Conservation (phyloP, 441 rosid genomes). For the Erodium moschatum region DNA sequence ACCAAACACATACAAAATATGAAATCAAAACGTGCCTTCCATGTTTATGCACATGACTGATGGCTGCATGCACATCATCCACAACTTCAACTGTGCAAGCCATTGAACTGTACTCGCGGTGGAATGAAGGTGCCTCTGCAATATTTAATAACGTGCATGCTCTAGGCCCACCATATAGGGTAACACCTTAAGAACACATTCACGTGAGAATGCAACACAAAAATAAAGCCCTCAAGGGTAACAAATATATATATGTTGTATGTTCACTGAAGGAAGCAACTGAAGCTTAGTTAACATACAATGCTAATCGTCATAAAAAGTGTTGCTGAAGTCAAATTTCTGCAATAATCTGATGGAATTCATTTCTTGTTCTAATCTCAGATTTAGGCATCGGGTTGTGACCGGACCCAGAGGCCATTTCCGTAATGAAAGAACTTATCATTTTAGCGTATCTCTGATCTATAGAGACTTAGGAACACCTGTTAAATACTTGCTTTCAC, state of each 20-base stretch:
- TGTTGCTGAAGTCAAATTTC: background rate
- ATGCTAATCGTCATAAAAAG: background rate
- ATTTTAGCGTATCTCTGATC: background rate
- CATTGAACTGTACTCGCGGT: constrained; percentile 73
- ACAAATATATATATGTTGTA: background rate
- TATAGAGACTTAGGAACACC: background rate
- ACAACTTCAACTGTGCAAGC: constrained; percentile 90
- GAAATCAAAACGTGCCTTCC: constrained; percentile 51
- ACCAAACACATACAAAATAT: background rate
- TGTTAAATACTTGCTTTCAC: background rate
- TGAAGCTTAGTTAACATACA: background rate
- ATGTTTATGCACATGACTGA: constrained; percentile 72
- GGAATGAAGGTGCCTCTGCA: constrained; percentile 58
- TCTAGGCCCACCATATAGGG: constrained; percentile 70
- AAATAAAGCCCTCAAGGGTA: background rate
- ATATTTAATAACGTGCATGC: constrained; percentile 51
- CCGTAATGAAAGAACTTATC: background rate
- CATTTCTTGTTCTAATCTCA: background rate
- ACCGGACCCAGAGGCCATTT: too few relatives aligned
- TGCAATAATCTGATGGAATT: background rate
- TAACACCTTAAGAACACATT: constrained; percentile 47
- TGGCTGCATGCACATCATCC: constrained; percentile 69
- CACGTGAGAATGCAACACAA: background rate
- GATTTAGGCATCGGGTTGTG: too few relatives aligned
- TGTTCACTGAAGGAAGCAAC: background rate